Evolutionary conservation across 179 eudicot genomes (phyloP).

Genomic region (Beta macrorhiza): DNA sequence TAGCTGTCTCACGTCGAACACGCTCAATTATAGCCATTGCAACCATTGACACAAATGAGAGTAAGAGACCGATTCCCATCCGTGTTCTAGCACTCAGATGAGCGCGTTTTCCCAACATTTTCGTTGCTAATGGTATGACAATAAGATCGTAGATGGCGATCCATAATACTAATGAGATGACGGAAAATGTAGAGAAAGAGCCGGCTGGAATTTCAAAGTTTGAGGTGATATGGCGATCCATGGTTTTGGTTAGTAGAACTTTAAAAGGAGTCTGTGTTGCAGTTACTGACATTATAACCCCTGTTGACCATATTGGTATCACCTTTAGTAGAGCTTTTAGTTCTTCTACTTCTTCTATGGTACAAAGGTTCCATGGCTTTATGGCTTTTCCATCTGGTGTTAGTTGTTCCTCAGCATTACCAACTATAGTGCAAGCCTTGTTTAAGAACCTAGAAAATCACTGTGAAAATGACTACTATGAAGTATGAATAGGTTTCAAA

Average conservation of each 20-base stretch:
- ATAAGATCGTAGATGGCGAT: slow-evolving; percentile 42
- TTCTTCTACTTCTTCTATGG: slow-evolving; percentile 57
- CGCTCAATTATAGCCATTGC: slow-evolving; percentile 39
- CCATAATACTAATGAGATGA: slow-evolving; percentile 37
- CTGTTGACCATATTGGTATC: slow-evolving; percentile 64
- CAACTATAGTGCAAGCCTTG: slow-evolving; percentile 52
- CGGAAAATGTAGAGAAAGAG: slow-evolving; percentile 35
- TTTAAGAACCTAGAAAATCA: slow-evolving; percentile 42
- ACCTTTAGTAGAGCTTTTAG: slow-evolving; percentile 49
- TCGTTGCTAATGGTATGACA: slow-evolving; percentile 41
- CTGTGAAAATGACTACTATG: too few species aligned
- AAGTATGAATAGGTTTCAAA: too few species aligned
- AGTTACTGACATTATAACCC: neutral
- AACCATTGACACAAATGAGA: slow-evolving; percentile 30
- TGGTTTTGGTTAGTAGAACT: slow-evolving; percentile 41
- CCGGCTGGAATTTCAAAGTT: slow-evolving; percentile 52
- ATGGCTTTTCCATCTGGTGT: slow-evolving; percentile 29
- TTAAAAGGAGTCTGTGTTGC: slow-evolving; percentile 28
- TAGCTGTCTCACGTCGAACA: slow-evolving; percentile 31
- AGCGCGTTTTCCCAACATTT: slow-evolving; percentile 25
- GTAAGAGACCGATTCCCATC: slow-evolving; percentile 50
- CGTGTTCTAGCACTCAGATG: slow-evolving; percentile 29
- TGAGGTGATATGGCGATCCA: slow-evolving; percentile 45
- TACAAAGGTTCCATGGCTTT: slow-evolving; percentile 46
- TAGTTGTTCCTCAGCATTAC: slow-evolving; percentile 27